Evolutionary conservation across 805 yeast genomes (phyloP).

Genomic region (Candida anglica): DNA sequence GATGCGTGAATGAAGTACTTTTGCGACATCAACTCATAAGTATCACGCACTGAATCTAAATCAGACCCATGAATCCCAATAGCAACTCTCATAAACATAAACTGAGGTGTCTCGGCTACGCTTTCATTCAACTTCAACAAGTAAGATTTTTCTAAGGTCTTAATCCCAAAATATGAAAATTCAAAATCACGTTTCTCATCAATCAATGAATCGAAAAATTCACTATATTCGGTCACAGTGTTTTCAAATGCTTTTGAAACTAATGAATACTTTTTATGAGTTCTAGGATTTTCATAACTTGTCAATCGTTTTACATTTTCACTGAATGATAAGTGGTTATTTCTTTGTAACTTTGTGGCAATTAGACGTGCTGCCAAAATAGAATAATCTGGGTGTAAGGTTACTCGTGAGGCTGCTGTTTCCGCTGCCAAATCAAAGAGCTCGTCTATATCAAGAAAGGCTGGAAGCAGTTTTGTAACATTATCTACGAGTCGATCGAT

Average conservation of each 20-base stretch:
- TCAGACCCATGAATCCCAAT: conserved; percentile 81
- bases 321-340: conserved; percentile 15
- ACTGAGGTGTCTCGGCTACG: conserved; percentile 91
- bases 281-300: conserved; percentile 9
- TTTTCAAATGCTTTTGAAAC: conserved; percentile 63
- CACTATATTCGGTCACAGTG: conserved; percentile 60
- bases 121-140: conserved; percentile 58
- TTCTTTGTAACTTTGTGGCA: conserved; percentile 22
- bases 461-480: not conserved
- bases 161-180: conserved; percentile 83
- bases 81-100: conserved; percentile 84
- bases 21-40: conserved; percentile 82
- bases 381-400: conserved; percentile 32
- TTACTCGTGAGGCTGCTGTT: conserved; percentile 27
- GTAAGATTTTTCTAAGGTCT: conserved; percentile 87
- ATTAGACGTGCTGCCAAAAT: conserved; percentile 35
- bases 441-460: conserved; percentile 9
- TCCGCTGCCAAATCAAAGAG: conserved; percentile 29
- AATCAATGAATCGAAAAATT: conserved; percentile 67
- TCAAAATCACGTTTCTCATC: conserved; percentile 74
- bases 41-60: conserved; percentile 64
- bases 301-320: conserved; percentile 17
- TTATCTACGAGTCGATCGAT: not conserved
- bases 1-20: conserved; percentile 92
- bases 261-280: conserved; percentile 43